Evolutionary conservation across 805 yeast species (phyloP).

Genomic region (Spathaspora boniae): DNA sequence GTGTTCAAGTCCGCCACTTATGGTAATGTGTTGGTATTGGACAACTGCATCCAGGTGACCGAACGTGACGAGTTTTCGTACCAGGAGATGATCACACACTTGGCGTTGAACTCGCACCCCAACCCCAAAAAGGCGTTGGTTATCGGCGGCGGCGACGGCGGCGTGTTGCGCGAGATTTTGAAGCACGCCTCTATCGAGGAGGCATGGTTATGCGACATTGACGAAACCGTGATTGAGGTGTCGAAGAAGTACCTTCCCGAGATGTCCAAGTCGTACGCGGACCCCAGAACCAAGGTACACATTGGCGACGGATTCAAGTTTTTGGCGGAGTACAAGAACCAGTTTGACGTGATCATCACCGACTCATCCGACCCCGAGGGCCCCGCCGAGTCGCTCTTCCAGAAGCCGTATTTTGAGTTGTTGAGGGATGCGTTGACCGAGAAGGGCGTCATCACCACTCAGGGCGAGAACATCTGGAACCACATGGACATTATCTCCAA

Average conservation of each 20-base stretch:
- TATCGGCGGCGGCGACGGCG: conserved; percentile 99
- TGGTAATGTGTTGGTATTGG: conserved; percentile 93
- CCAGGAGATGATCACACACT: conserved; percentile 97
- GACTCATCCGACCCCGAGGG: conserved; percentile 99
- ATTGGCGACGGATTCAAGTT: conserved; percentile 98
- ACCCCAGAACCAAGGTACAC: conserved; percentile 87
- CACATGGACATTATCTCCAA: conserved; percentile 81
- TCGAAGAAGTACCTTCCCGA: conserved; percentile 86
- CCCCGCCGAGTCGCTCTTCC: conserved; percentile 92
- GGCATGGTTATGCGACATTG: conserved; percentile 92
- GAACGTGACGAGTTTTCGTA: conserved; percentile 97
- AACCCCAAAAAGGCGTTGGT: conserved; percentile 91
- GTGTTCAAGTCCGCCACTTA: conserved; percentile 91
- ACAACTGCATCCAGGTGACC: conserved; percentile 92
- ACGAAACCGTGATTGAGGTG: conserved; percentile 84
- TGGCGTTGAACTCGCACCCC: conserved; percentile 90
- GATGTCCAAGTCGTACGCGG: conserved; percentile 77
- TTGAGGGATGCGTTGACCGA: conserved; percentile 85
- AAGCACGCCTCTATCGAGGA: conserved; percentile 85
- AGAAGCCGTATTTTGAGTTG: conserved; percentile 84
- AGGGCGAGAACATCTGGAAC: conserved; percentile 94
- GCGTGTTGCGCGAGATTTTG: conserved; percentile 91
- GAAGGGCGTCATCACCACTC: conserved; percentile 88
- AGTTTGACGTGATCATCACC: conserved; percentile 92
- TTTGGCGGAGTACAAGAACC: conserved; percentile 74